phyloP scores from a whole-genome alignment of 805 yeast species.

The Saturnispora ahearnii region DNA sequence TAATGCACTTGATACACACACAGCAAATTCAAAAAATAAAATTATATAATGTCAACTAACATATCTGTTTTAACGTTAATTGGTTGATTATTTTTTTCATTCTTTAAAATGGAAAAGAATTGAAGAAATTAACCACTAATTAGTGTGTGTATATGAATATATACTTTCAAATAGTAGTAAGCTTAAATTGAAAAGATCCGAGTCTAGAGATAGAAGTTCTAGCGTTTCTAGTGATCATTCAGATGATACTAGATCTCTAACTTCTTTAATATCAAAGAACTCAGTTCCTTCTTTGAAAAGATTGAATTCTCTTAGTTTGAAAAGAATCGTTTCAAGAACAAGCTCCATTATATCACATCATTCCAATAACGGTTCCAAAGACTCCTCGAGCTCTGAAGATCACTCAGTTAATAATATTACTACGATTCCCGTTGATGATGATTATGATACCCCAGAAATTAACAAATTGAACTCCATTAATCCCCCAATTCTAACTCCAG shows the following conservation, averaged over 20 bases:
- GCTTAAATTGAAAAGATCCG: not conserved
- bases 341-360: not conserved
- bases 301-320: not conserved
- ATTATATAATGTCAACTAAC: too few relatives aligned
- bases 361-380: not conserved
- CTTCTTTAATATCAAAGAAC: not conserved
- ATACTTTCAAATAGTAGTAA: not conserved
- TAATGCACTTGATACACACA: too few relatives aligned
- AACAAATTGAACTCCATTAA: not conserved
- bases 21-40: too few relatives aligned
- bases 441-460: too few relatives aligned
- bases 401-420: not conserved
- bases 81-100: too few relatives aligned
- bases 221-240: not conserved
- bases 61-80: too few relatives aligned
- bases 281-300: not conserved
- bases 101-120: too few relatives aligned
- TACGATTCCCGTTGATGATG: not conserved
- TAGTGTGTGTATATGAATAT: too few relatives aligned
- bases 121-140: too few relatives aligned
- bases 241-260: not conserved
- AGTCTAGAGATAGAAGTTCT: not conserved
- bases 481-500: not conserved
- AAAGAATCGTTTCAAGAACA: constrained; percentile 5
- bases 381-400: not conserved